Evolutionary conservation across 202 grass and related monocot species (phyloP), one percentile per base, ranked within the genome.

Genomic region (Thinopyrum obtusiflorum): DNA sequence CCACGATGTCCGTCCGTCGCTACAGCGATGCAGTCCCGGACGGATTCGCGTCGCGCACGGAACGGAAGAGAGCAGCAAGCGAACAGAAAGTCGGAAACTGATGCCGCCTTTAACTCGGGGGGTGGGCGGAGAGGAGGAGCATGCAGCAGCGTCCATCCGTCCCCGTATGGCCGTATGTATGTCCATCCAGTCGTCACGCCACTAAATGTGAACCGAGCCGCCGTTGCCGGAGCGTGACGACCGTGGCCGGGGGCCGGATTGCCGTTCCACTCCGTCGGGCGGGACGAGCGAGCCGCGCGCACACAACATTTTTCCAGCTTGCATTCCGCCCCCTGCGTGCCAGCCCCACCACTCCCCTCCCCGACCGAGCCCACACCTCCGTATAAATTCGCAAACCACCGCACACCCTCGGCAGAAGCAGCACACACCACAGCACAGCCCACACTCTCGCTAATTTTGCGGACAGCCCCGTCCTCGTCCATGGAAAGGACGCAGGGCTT

Each of bases 401-500:
- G 7, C 35, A 51, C 47, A 51, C 14, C 61, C 29, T 24, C 57
- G 18, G 68, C 64, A 53, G 40, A 20, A 53, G 49, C 47, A 6
- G 44, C 70, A 51, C 9, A 24, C 71, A n/a, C 31, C 81, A n/a
- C n/a, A 53, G 14, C 49, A 51, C 61, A 32, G 70, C 37, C 13
- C 21, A 64, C n/a, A 28, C n/a, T 39, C 35, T 15, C 9, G 3
- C 37, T 68, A 84, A 35, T 35, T 62, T 87, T 26, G 15, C 28
- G 21, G 60, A 14, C 47, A 51, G 61, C 57, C 1, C 35, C 37
- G 7, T 39, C 37, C 37, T 76, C 66, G 69, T 18, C 64, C 65
- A 97, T 97, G 94, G 94, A 97, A 29, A 83, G 87, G 84, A 87
- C 79, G 88, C 91, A 94, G 78, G 92, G 91, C 76, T 97, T 97